Evolutionary conservation across 2,329 filamentous ascomycete genomes (phyloP).

Genomic region (Apiospora aurea): DNA sequence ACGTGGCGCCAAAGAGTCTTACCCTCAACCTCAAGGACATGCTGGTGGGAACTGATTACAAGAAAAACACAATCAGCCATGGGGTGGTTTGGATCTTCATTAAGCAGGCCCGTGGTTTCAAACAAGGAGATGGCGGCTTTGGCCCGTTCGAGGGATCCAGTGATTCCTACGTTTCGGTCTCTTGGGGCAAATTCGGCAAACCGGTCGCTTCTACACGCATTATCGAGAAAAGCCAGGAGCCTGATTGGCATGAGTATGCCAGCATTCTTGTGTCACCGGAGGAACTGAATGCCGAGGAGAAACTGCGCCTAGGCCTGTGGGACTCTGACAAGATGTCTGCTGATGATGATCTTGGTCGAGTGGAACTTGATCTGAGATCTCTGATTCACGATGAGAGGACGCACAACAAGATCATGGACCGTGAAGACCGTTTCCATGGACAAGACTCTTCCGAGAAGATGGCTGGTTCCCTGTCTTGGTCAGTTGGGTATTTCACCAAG

Average conservation of each 20-base stretch:
- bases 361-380: constrained; percentile 71
- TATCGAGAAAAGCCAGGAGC: constrained; percentile 69
- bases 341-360: constrained; percentile 77
- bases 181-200: constrained; percentile 81
- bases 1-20: constrained; percentile 78
- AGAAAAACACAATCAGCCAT: constrained; percentile 72
- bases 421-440: constrained; percentile 70
- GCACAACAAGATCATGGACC: constrained; percentile 66
- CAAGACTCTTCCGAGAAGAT: constrained; percentile 71
- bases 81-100: constrained; percentile 73
- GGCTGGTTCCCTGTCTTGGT: constrained; percentile 74
- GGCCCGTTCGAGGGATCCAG: constrained; percentile 68
- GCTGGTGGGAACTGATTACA: constrained; percentile 80
- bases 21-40: constrained; percentile 79
- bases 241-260: constrained; percentile 74
- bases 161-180: constrained; percentile 75
- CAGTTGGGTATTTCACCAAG: constrained; percentile 75
- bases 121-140: constrained; percentile 71
- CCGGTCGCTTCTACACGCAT: constrained; percentile 72
- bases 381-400: constrained; percentile 67
- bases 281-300: constrained; percentile 76
- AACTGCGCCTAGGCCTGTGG: constrained; percentile 72
- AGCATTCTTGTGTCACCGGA: constrained; percentile 74
- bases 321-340: constrained; percentile 76
- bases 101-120: constrained; percentile 73